A percentile compares a stretch with the other conserved stretches of the same genome.
Conservation (phyloP, 2,329 filamentous ascomycete species). For the Venturia carpophila region DNA sequence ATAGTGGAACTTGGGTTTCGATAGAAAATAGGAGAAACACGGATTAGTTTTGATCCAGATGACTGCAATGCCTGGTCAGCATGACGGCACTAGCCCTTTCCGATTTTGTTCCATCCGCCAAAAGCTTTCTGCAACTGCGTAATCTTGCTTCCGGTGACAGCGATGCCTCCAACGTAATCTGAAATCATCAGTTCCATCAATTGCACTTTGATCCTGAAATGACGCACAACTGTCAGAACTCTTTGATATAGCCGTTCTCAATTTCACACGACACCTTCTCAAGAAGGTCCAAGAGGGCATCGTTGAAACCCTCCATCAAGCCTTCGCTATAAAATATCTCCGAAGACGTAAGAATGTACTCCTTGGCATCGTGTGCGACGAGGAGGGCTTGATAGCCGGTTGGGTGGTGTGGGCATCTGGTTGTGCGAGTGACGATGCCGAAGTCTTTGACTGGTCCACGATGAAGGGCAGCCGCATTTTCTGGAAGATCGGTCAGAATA, state of each 20-base stretch:
- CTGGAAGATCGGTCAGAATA: not conserved
- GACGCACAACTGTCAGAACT: not conserved
- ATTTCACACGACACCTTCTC: not conserved
- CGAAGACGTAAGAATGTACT: not conserved
- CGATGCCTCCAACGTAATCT: not conserved
- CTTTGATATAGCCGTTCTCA: not conserved
- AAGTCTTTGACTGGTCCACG: not conserved
- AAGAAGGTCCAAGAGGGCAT: not conserved
- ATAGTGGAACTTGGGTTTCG: too few species aligned
- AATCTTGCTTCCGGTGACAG: too few species aligned
- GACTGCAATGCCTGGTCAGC: too few species aligned
- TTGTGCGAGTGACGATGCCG: not conserved
- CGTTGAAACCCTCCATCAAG: conserved; percentile 1
- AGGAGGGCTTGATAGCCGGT: not conserved
- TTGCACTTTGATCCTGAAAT: not conserved
- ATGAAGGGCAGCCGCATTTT: not conserved
- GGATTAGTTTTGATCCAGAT: too few species aligned
- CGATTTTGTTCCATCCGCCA: too few species aligned
- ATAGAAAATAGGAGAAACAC: too few species aligned
- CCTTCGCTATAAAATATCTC: not conserved
- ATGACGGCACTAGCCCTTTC: too few species aligned
- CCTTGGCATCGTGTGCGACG: not conserved
- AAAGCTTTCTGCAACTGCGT: too few species aligned
- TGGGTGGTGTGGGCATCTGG: not conserved
- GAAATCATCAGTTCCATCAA: not conserved